These are phyloP conservation scores for Sphaerulina musiva DNA, from an alignment of 2,329 filamentous ascomycete species.

Conservation along the genomic window DNA sequence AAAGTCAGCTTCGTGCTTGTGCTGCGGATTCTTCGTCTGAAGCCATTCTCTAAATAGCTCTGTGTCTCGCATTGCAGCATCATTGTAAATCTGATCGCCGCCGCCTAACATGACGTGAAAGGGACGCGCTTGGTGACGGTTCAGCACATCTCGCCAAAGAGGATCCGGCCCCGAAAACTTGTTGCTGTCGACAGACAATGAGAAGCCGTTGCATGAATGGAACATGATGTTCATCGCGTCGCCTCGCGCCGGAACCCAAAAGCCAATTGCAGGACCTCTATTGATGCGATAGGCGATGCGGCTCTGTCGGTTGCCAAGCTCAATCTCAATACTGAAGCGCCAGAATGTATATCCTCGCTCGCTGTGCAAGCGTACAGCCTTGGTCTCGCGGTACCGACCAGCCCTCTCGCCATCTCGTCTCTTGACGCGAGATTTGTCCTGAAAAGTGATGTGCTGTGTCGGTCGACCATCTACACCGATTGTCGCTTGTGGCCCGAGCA, in stretches of 20 bases:
- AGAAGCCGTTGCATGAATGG: slow-evolving; percentile 96
- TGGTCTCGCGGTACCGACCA: slow-evolving; percentile 62
- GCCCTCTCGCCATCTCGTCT: slow-evolving; percentile 69
- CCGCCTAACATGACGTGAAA: slow-evolving; percentile 99
- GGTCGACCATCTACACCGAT: slow-evolving; percentile 22
- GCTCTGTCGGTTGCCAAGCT: slow-evolving; percentile 69
- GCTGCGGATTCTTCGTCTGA: slow-evolving; percentile 66
- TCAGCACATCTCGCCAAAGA: slow-evolving; percentile 92
- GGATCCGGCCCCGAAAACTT: slow-evolving; percentile 88
- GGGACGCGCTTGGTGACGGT: slow-evolving; percentile 80
- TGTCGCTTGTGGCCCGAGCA: slow-evolving; percentile 25
- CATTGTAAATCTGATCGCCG: slow-evolving; percentile 95
- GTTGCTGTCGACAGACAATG: slow-evolving; percentile 67
- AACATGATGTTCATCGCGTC: slow-evolving; percentile 99
- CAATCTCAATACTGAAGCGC: slow-evolving; percentile 92
- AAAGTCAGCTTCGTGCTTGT: slow-evolving; percentile 75
- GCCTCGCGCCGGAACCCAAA: slow-evolving; percentile 83
- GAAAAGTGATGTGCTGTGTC: slow-evolving; percentile 33
- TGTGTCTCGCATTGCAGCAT: slow-evolving; percentile 70
- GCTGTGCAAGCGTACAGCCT: slow-evolving; percentile 70
- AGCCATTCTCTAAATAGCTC: slow-evolving; percentile 77
- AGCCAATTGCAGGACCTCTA: slow-evolving; percentile 75
- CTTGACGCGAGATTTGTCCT: slow-evolving; percentile 44
- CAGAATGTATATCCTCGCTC: slow-evolving; percentile 91
- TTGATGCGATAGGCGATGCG: slow-evolving; percentile 96